Percentiles rank a stretch among this genome's conserved stretches.
These are phyloP conservation scores for Xylaria intraflava DNA, from an alignment of 495 filamentous ascomycete genomes.

Conservation along the genomic window DNA sequence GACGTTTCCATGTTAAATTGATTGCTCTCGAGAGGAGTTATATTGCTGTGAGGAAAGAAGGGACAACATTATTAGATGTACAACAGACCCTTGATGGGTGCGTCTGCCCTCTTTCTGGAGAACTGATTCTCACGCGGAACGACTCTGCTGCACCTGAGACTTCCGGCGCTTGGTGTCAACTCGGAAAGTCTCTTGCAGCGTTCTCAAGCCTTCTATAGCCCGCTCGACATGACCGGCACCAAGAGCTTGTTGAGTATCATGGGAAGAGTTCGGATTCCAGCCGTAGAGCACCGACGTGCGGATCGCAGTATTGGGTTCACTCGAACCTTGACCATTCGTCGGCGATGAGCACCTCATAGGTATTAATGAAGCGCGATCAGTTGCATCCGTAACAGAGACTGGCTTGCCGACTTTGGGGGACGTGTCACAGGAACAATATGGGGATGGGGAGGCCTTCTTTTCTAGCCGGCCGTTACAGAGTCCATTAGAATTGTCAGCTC, in stretches of 20 bases:
- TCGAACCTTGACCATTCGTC: neutral
- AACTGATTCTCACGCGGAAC: neutral
- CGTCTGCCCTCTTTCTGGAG: neutral
- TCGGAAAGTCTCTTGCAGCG: neutral
- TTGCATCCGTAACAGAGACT: neutral
- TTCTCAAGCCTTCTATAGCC: neutral
- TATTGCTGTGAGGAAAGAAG: too few species aligned
- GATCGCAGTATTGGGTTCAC: too few species aligned
- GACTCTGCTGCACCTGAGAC: neutral
- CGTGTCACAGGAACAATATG: neutral
- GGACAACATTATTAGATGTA: too few species aligned
- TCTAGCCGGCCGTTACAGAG: too few species aligned
- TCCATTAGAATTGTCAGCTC: too few species aligned
- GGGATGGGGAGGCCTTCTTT: neutral
- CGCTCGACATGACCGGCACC: neutral
- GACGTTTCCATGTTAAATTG: too few species aligned
- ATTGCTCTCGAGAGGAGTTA: too few species aligned
- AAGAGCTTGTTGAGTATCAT: neutral
- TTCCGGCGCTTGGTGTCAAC: slow-evolving; percentile 1
- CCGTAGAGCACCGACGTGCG: neutral
- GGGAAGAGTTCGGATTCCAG: neutral
- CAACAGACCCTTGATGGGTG: too few species aligned
- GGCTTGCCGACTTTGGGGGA: neutral
- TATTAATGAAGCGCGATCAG: neutral
- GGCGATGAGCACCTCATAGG: neutral